Conservation (phyloP, 2,329 filamentous ascomycete genomes). For the Lasiodiplodia citricola region DNA sequence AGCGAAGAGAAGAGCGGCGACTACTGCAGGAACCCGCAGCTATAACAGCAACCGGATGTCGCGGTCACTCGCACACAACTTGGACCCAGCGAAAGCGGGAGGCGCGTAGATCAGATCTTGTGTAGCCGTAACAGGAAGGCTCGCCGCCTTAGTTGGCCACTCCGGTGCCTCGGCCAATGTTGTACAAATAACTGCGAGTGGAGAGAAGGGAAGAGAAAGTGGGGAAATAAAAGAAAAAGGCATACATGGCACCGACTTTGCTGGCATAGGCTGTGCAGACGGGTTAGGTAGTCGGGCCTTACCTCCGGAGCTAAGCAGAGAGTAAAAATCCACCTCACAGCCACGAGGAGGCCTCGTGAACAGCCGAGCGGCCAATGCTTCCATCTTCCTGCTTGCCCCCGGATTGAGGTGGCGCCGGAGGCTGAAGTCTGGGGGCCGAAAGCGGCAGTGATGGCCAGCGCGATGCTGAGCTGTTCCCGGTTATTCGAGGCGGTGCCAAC, state of each 20-base stretch:
- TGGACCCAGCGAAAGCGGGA: not conserved
- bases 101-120: not conserved
- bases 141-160: not conserved
- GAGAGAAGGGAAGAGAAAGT: not conserved
- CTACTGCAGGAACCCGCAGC: constrained; percentile 12
- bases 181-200: not conserved
- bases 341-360: constrained; percentile 7
- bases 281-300: not conserved
- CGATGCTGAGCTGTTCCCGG: constrained; percentile 2
- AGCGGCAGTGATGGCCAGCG: not conserved
- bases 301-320: not conserved
- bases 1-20: not conserved
- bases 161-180: not conserved
- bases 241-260: not conserved
- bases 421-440: not conserved
- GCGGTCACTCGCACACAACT: not conserved
- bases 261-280: not conserved
- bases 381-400: not conserved
- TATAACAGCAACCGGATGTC: constrained; percentile 1
- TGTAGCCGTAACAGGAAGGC: constrained; percentile 4
- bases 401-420: not conserved
- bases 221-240: not conserved
- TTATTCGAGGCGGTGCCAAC: not conserved
- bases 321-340: not conserved
- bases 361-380: constrained; percentile 4